Evolutionary conservation across 2,329 filamentous ascomycete genomes (phyloP), one percentile per base, ranked within the genome.

Genomic region (Hypoxylon sp.): DNA sequence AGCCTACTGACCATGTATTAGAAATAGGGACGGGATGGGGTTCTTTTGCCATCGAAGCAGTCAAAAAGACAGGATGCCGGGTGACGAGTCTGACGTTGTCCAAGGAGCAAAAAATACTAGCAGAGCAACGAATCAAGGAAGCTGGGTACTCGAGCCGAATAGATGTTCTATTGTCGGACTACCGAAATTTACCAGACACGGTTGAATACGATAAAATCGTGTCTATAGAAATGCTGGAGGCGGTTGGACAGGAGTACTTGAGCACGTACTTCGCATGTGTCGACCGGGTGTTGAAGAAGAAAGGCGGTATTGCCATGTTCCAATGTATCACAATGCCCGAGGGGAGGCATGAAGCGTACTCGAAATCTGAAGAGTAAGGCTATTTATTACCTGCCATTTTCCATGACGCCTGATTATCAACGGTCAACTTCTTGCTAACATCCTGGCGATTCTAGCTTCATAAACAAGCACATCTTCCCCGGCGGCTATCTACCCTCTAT

Each of bases 271-370:
- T 94, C 75, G 80, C 82, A 17, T 88, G 86, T 70, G 83, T 94
- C 55, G 82, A 92, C 72, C 82, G 82, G 63, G 78, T 92, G 33
- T 78, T 94, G 47, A 92, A 93, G 78, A 84, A 83, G 52, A 84
- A 90, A 14, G 89, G 88, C 2, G 88, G 90, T 0, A 86, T 92
- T 47, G 90, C 88, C 5, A 87, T 91, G 52, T 92, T 94, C 78
- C 91, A 93, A 77, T 92, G 91, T 78, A 93, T 93, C 75, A 93
- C 91, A 1, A 93, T 93, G 86, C 91, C 91, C 0, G 90, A 93
- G 75, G 82, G 85, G 42, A 84, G 90, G 56, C 90, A 92, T 75
- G 87, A 88, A 69, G 86, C 85, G 6, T 93, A 93, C 75, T 84
- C 87, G 17, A 88, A 86, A 72, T 85, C 86, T 2, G 88, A 91